phyloP scores from a whole-genome alignment of 768 basidiomycete species.

The Termitomyces sp. region DNA sequence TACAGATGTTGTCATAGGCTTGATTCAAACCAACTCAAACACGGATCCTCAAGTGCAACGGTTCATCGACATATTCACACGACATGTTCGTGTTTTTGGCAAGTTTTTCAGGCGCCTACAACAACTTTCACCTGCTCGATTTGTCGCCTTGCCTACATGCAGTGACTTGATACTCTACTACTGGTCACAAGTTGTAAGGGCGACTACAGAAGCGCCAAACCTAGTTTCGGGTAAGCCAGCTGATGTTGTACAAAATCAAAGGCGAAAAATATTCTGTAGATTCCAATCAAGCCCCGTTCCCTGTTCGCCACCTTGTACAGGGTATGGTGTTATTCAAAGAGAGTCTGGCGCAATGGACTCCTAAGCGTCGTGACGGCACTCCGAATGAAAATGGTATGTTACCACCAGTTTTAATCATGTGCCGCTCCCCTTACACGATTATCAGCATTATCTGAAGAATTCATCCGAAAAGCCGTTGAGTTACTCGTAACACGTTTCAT shows the following conservation, averaged over 20 bases:
- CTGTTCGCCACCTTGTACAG: conserved; percentile 78
- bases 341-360: conserved; percentile 74
- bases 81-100: conserved; percentile 68
- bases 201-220: conserved; percentile 51
- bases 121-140: conserved; percentile 53
- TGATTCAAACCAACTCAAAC: conserved; percentile 25
- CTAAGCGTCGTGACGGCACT: conserved; percentile 55
- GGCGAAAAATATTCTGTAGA: conserved; percentile 36
- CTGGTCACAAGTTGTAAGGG: conserved; percentile 76
- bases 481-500: conserved; percentile 83
- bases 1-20: conserved; percentile 43
- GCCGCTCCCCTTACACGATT: neutral
- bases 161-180: conserved; percentile 72
- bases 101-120: conserved; percentile 80
- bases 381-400: conserved; percentile 55
- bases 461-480: conserved; percentile 70
- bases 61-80: conserved; percentile 57
- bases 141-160: conserved; percentile 61
- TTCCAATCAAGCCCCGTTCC: conserved; percentile 59
- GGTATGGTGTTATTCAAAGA: conserved; percentile 87
- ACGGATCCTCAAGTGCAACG: conserved; percentile 33
- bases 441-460: conserved; percentile 60
- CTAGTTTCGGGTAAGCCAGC: conserved; percentile 51
- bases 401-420: neutral
- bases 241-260: neutral